Evolutionary conservation across 495 filamentous ascomycete genomes (phyloP).

Genomic region (Xylaria intraflava): DNA sequence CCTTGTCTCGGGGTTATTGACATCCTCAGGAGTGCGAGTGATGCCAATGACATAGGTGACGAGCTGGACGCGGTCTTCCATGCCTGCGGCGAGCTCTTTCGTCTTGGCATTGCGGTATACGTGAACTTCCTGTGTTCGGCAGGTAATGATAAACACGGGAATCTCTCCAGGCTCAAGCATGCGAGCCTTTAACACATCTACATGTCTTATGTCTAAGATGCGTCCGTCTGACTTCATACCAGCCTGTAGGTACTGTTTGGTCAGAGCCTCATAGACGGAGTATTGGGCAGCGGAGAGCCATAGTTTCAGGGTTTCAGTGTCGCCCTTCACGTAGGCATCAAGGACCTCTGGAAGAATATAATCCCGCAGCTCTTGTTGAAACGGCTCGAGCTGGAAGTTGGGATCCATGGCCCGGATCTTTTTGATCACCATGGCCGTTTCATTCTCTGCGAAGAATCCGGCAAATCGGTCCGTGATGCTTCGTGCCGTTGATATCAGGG

Average conservation of each 20-base stretch:
- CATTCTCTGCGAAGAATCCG: constrained; percentile 97
- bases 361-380: constrained; percentile 89
- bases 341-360: constrained; percentile 97
- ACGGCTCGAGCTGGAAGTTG: constrained; percentile 86
- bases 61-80: constrained; percentile 97
- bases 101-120: constrained; percentile 91
- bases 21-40: constrained; percentile 86
- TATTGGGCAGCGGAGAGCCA: constrained; percentile 96
- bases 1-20: constrained; percentile 91
- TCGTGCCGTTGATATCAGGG: constrained; percentile 83
- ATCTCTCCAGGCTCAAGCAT: constrained; percentile 96
- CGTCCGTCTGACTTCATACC: constrained; percentile 90
- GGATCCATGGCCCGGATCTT: constrained; percentile 97
- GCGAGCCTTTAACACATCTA: constrained; percentile 81
- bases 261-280: constrained; percentile 86
- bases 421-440: constrained; percentile 94
- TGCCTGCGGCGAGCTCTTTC: constrained; percentile 83
- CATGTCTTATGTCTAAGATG: constrained; percentile 88
- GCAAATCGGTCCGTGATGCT: constrained; percentile 88
- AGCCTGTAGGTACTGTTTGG: constrained; percentile 87
- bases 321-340: constrained; percentile 96
- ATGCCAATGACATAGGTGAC: constrained; percentile 97
- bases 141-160: constrained; percentile 94
- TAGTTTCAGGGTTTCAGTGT: constrained; percentile 79
- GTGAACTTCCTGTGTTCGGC: constrained; percentile 95